Conservation (phyloP, 2,329 filamentous ascomycete genomes). For the Pseudogymnoascus sp. region DNA sequence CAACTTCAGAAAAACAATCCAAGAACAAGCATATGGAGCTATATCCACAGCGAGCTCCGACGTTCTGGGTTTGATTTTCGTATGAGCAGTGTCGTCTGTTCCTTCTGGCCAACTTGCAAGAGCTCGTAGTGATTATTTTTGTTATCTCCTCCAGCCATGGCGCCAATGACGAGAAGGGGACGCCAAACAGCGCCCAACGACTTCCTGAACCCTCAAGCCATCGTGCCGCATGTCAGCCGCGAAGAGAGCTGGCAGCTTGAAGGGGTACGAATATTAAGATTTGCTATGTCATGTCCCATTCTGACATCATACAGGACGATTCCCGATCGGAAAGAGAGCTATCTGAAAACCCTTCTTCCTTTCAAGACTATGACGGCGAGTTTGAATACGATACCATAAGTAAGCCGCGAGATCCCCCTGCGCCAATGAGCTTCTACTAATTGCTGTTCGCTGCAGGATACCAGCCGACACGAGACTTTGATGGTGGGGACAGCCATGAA, state of each 20-base stretch:
- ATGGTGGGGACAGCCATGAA: slow-evolving; percentile 33
- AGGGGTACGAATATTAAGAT: slow-evolving; percentile 16
- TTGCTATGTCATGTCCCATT: background rate
- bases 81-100: background rate
- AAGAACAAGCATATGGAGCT: background rate
- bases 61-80: background rate
- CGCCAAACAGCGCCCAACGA: background rate
- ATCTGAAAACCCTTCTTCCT: slow-evolving; percentile 26
- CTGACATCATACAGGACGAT: slow-evolving; percentile 14
- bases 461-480: slow-evolving; percentile 21
- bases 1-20: background rate
- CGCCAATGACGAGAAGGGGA: slow-evolving; percentile 21
- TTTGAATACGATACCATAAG: background rate
- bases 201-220: background rate
- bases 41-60: background rate
- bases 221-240: slow-evolving; percentile 9
- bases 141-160: slow-evolving; percentile 18
- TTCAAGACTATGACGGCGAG: slow-evolving; percentile 15
- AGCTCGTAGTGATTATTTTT: background rate
- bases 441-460: slow-evolving; percentile 14
- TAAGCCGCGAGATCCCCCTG: slow-evolving; percentile 1
- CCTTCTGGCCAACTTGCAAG: background rate
- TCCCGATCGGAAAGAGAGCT: slow-evolving; percentile 23
- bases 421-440: slow-evolving; percentile 22
- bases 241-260: slow-evolving; percentile 27